Evolutionary conservation across 768 basidiomycete species (phyloP).

Genomic region (Artomyces pyxidatus): DNA sequence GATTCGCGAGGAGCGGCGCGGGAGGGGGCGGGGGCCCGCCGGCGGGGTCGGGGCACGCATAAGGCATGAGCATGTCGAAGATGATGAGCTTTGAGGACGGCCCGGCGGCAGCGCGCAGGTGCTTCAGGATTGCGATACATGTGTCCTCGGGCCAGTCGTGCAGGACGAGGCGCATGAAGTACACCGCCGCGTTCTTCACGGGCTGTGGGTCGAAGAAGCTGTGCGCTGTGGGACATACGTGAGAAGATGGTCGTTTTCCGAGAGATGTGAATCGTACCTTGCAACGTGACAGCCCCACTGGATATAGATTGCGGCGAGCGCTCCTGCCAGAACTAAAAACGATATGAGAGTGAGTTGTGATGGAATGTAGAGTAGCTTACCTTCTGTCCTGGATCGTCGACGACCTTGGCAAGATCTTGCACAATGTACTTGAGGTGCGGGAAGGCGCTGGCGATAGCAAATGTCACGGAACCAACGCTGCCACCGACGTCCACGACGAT

Average conservation of each 20-base stretch:
- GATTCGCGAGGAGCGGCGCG: slow-evolving; percentile 7
- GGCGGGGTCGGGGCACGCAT: slow-evolving; percentile 5
- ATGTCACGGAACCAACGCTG: slow-evolving; percentile 29
- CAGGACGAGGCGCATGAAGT: slow-evolving; percentile 16
- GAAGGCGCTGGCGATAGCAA: slow-evolving; percentile 26
- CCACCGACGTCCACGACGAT: slow-evolving; percentile 34
- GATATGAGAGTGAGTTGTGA: not conserved
- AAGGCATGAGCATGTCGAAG: slow-evolving; percentile 17
- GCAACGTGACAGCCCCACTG: not conserved
- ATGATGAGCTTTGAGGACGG: slow-evolving; percentile 17
- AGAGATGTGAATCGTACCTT: not conserved
- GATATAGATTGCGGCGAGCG: not conserved
- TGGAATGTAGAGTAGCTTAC: not conserved
- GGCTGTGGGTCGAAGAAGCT: slow-evolving; percentile 16
- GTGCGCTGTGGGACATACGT: not conserved
- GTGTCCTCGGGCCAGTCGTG: slow-evolving; percentile 20
- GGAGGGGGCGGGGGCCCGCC: slow-evolving; percentile 1
- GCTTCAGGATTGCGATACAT: slow-evolving; percentile 12
- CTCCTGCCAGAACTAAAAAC: slow-evolving; percentile 4
- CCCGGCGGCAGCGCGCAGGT: slow-evolving; percentile 16
- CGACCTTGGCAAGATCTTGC: slow-evolving; percentile 21
- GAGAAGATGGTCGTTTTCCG: not conserved
- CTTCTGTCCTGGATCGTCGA: slow-evolving; percentile 1
- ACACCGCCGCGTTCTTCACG: slow-evolving; percentile 16
- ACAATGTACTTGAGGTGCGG: slow-evolving; percentile 29